Percentiles rank a stretch among this genome's conserved stretches.
phyloP scores from a whole-genome alignment of 2,329 filamentous ascomycete species.

The Talaromyces marneffei region DNA sequence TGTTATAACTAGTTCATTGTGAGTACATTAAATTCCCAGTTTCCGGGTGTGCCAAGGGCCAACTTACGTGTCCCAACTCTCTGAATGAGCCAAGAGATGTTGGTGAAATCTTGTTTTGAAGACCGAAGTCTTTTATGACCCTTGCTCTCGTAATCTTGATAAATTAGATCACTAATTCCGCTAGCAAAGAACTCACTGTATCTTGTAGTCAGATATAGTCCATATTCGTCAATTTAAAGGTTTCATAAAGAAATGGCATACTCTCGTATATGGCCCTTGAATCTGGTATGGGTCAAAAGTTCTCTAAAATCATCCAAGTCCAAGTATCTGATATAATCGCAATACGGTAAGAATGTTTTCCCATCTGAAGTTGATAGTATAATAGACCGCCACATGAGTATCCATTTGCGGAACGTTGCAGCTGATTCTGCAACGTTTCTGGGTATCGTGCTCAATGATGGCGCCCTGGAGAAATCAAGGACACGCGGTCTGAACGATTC shows the following conservation, averaged over 20 bases:
- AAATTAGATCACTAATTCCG: slow-evolving; percentile 30
- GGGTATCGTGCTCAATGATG: neutral
- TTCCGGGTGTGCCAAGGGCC: too few species aligned
- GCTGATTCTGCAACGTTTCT: neutral
- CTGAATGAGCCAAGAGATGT: slow-evolving; percentile 38
- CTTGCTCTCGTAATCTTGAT: slow-evolving; percentile 17
- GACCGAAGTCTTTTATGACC: slow-evolving; percentile 22
- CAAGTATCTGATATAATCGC: slow-evolving; percentile 59
- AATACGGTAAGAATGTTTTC: slow-evolving; percentile 61
- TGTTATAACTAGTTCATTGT: slow-evolving; percentile 36
- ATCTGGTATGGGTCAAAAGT: slow-evolving; percentile 55
- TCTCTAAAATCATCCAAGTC: slow-evolving; percentile 57
- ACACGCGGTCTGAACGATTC: slow-evolving; percentile 32
- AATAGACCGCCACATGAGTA: slow-evolving; percentile 62
- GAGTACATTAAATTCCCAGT: neutral
- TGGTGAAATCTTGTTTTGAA: slow-evolving; percentile 16
- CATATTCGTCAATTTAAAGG: neutral
- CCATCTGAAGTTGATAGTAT: slow-evolving; percentile 57
- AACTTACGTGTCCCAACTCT: slow-evolving; percentile 45
- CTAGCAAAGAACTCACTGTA: slow-evolving; percentile 48
- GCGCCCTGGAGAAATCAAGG: neutral
- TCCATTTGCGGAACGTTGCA: slow-evolving; percentile 48
- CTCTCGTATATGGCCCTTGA: slow-evolving; percentile 53
- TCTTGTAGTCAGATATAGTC: neutral
- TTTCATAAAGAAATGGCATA: slow-evolving; percentile 39